Evolutionary conservation across 192 early-diverging fungal species (phyloP), one percentile per base, ranked within the genome.

Genomic region (Borealophlyctis nickersoniae): DNA sequence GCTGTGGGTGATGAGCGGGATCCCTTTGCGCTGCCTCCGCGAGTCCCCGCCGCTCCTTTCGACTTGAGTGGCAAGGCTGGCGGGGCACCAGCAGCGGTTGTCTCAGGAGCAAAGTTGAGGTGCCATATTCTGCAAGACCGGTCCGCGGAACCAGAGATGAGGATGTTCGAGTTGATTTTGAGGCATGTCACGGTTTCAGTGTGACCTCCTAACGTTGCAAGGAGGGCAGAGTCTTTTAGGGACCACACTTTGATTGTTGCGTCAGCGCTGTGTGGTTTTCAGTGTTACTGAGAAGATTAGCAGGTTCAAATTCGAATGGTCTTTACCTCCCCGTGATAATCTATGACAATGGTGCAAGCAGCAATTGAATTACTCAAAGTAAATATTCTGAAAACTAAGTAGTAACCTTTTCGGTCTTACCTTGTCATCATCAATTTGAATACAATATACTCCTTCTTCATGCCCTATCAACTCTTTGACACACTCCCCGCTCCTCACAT

Each of bases 131-230:
- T 39, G 19, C 73, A n/a, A 5, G 71, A 60, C 65, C 70, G 45
- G 60, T 77, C 75, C 19, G 56, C 49, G 2, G 66, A 66, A 1
- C 71, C 75, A 9, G 71, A 62, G 4, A 77, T 52, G 14, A 77
- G 36, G 2, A 55, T 32, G n/a, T 33, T 27, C 2, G 26, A 26
- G 3, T 26, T 52, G 19, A 63, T 51, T 35, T 58, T 55, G 3
- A 77, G 50, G 52, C 72, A 71, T 7, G 61, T 77, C n/a, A 77
- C 58, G 26, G 61, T 29, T 2, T 23, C 59, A 23, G 32, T 58
- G 53, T 77, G 75, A 3, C 57, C 66, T 2, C 16, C 1, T 2
- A 69, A 53, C 23, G 36, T 59, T 3, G 24, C 29, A 24, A 45
- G 27, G 4, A 60, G 36, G 0, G 22, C 28, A 3, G 62, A 71